Percentiles rank a stretch among this genome's conserved stretches.
Conservation (phyloP, 2,329 filamentous ascomycete genomes). For the Fusarium sp. region DNA sequence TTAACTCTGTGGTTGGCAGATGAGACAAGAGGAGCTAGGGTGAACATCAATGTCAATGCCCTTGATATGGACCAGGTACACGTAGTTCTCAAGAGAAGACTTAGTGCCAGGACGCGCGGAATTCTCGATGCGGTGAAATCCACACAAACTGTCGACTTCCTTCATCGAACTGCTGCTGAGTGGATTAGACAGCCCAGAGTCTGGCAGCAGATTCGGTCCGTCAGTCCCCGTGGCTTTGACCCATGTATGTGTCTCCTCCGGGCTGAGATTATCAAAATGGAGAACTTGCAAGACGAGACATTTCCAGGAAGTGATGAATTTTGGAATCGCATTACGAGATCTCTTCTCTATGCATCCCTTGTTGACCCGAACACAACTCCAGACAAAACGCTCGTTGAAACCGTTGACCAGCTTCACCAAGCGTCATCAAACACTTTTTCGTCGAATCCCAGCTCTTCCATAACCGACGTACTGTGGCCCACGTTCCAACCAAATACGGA, state of each 20-base stretch:
- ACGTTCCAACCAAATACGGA: no score
- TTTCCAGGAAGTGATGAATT: neutral
- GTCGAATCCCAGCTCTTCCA: no score
- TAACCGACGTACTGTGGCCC: no score
- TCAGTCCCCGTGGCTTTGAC: neutral
- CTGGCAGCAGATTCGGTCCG: neutral
- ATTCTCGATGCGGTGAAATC: no score
- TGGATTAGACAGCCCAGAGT: neutral
- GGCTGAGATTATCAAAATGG: neutral
- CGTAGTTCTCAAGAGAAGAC: no score
- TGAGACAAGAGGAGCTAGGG: no score
- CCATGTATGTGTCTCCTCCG: neutral
- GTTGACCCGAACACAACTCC: neutral
- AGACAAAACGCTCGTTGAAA: neutral
- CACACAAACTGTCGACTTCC: no score
- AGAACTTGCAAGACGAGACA: neutral
- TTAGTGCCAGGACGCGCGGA: no score
- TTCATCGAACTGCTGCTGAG: no score
- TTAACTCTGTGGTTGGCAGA: no score
- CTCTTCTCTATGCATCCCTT: neutral
- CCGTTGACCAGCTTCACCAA: neutral
- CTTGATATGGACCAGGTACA: no score
- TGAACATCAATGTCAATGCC: no score
- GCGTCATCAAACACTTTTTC: neutral
- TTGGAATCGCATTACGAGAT: neutral